These are phyloP conservation scores for Saprolegnia diclina DNA, from an alignment of 352 stramenopile genomes.

Conservation along the genomic window DNA sequence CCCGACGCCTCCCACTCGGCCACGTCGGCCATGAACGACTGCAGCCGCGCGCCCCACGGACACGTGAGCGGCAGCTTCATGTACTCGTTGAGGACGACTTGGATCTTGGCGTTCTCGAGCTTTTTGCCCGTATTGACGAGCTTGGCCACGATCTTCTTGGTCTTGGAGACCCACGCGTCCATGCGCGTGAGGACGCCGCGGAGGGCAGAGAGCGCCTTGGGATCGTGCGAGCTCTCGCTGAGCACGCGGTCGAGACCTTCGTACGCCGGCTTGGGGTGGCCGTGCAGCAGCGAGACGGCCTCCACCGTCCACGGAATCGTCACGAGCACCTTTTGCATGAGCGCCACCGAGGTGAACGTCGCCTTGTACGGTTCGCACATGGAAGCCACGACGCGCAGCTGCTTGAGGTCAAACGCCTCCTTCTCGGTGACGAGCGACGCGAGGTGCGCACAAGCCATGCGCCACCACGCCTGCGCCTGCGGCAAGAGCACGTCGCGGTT, in stretches of 20 bases:
- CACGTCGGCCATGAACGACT: slow-evolving; percentile 26
- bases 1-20: background rate
- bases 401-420: slow-evolving; percentile 17
- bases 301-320: slow-evolving; percentile 67
- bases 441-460: slow-evolving; percentile 2
- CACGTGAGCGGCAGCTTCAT: slow-evolving; percentile 81
- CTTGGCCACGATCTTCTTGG: slow-evolving; percentile 61
- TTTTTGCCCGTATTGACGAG: slow-evolving; percentile 34
- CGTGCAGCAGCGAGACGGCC: slow-evolving; percentile 65
- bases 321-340: slow-evolving; percentile 58
- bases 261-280: slow-evolving; percentile 54
- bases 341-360: slow-evolving; percentile 60
- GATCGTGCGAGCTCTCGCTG: slow-evolving; percentile 58
- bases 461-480: slow-evolving; percentile 22
- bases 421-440: slow-evolving; percentile 18
- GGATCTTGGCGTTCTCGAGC: slow-evolving; percentile 46
- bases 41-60: slow-evolving; percentile 33
- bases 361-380: slow-evolving; percentile 52
- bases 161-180: slow-evolving; percentile 73
- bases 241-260: slow-evolving; percentile 52
- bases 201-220: slow-evolving; percentile 52
- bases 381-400: slow-evolving; percentile 25
- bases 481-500: slow-evolving; percentile 21
- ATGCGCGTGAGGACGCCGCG: slow-evolving; percentile 66
- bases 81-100: slow-evolving; percentile 81